Base-by-base conservation (phyloP, 139 green algal species). In the Gonium pectorale region DNA sequence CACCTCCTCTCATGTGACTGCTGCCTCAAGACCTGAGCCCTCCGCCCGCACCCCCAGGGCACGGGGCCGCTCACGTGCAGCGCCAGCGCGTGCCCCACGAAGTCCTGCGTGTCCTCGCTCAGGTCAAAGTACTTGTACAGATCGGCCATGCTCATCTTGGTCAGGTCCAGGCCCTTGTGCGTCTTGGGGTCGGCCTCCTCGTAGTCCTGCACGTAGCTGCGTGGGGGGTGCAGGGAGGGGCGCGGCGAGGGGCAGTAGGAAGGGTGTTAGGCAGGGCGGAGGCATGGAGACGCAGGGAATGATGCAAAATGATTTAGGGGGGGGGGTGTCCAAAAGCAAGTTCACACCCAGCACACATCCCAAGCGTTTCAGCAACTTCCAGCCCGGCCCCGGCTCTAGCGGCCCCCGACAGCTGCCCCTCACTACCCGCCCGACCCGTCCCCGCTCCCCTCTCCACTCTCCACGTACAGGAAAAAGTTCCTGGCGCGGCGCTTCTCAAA, bases 1-100 rank as follows among this genome's bases (percentile, higher is more conserved):
- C n/a, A n/a, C n/a, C n/a, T n/a, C n/a, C n/a, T n/a, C n/a, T n/a
- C n/a, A n/a, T n/a, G n/a, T n/a, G n/a, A n/a, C n/a, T n/a, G n/a
- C n/a, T n/a, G n/a, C n/a, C n/a, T n/a, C n/a, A n/a, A n/a, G n/a
- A n/a, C n/a, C n/a, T n/a, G n/a, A n/a, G n/a, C n/a, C n/a, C n/a
- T n/a, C n/a, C n/a, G n/a, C n/a, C n/a, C n/a, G n/a, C n/a, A n/a
- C n/a, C n/a, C n/a, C n/a, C n/a, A n/a, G n/a, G n/a, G n/a, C n/a
- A n/a, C n/a, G n/a, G n/a, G n/a, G n/a, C 37, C 24, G 13, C 80
- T 92, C 85, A 86, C 75, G 88, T 99, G 92, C 81, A 99, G 93
- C 27, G 97, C 97, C n/a, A 99, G 60, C n/a, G 96, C 93, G 86
- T 99, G 97, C 26, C 97, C 97, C 46, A 99, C 94, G 85, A 99